Evolutionary conservation across 2,329 filamentous ascomycete species (phyloP).

Genomic region (Cryphonectria carpinicola): DNA sequence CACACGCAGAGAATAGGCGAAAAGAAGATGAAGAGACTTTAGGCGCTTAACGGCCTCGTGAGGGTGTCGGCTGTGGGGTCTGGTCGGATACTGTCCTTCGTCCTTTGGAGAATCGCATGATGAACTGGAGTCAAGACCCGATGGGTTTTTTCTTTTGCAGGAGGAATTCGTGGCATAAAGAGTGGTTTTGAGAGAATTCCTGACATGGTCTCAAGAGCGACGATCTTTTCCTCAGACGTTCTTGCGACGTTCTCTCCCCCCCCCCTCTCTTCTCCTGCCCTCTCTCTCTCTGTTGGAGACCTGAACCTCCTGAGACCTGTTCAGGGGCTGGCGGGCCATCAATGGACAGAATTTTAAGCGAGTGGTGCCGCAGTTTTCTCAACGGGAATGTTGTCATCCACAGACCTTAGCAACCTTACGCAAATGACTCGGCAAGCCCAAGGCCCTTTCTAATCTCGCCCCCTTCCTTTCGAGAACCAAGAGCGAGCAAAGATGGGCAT

Average conservation of each 20-base stretch:
- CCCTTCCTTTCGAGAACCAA: background rate
- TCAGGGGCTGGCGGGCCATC: constrained; percentile 4
- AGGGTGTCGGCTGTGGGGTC: background rate
- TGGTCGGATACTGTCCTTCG: constrained; percentile 10
- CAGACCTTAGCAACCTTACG: background rate
- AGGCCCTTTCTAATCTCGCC: background rate
- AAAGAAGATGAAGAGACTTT: background rate
- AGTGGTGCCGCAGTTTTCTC: background rate
- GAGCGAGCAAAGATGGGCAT: background rate
- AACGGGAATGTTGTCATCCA: background rate
- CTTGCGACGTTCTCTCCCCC: background rate
- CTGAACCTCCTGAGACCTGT: background rate
- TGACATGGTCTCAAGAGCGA: background rate
- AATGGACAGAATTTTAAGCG: background rate
- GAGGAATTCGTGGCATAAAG: background rate
- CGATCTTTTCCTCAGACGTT: background rate
- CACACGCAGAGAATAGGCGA: background rate
- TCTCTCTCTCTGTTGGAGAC: no score
- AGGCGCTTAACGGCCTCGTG: constrained; percentile 1
- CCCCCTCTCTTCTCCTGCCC: background rate
- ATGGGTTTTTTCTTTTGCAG: background rate
- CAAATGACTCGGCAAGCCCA: background rate
- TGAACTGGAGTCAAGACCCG: background rate
- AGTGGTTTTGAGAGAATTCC: background rate
- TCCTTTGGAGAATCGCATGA: background rate